A percentile compares a stretch with the other conserved stretches of the same genome.
Conservation (phyloP, 768 basidiomycete species). For the Sarcodon aspratus region DNA sequence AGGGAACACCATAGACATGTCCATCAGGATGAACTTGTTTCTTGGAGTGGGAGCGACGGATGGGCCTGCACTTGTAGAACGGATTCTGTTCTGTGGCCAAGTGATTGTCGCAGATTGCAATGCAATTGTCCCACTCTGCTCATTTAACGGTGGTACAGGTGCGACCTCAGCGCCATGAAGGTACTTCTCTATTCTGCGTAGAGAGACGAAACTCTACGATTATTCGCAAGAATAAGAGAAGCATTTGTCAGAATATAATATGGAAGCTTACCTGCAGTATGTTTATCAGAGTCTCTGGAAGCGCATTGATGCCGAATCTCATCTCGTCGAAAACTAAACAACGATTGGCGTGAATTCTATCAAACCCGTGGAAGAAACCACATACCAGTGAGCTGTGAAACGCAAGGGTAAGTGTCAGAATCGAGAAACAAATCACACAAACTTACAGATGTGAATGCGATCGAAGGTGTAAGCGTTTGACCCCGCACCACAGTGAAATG, state of each 20-base stretch:
- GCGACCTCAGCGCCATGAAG: constrained; percentile 64
- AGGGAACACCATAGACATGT: constrained; percentile 71
- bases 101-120: constrained; percentile 82
- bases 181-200: constrained; percentile 88
- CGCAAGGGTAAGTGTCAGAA: neutral
- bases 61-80: constrained; percentile 30
- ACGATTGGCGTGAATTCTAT: constrained; percentile 1
- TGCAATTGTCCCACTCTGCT: constrained; percentile 48
- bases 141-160: constrained; percentile 42
- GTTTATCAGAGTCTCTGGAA: constrained; percentile 88
- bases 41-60: constrained; percentile 63
- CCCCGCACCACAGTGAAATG: constrained; percentile 63
- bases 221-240: constrained; percentile 1
- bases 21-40: constrained; percentile 71
- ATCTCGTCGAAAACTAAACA: constrained; percentile 87
- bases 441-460: constrained; percentile 57
- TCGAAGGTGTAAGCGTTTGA: constrained; percentile 66
- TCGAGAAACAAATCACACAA: neutral
- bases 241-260: neutral
- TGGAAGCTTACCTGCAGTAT: constrained; percentile 71
- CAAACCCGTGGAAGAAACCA: neutral
- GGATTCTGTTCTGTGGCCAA: constrained; percentile 73
- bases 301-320: constrained; percentile 76
- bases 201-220: constrained; percentile 64
- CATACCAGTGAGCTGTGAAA: neutral